Percentiles rank a stretch among this genome's conserved stretches.
These are phyloP conservation scores for Lactarius deliciosus DNA, from an alignment of 768 basidiomycete species.

Conservation along the genomic window DNA sequence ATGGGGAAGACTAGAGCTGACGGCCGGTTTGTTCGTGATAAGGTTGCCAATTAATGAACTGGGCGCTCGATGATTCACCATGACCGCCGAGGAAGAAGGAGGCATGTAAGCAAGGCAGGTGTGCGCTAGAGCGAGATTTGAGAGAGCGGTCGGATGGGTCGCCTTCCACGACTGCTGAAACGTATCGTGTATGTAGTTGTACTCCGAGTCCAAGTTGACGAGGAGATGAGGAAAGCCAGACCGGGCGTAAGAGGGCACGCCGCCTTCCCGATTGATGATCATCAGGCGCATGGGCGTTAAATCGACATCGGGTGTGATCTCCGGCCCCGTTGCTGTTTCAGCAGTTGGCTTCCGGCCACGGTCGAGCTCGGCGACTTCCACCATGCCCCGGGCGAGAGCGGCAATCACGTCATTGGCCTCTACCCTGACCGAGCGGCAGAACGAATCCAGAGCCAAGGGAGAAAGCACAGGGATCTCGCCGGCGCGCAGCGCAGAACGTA, in stretches of 20 bases:
- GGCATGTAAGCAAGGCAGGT: slow-evolving; percentile 93
- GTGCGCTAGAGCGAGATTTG: slow-evolving; percentile 81
- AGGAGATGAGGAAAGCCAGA: slow-evolving; percentile 92
- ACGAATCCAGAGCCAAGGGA: slow-evolving; percentile 90
- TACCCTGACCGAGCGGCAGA: slow-evolving; percentile 81
- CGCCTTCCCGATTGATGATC: slow-evolving; percentile 96
- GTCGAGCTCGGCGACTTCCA: slow-evolving; percentile 51
- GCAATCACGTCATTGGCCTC: slow-evolving; percentile 86
- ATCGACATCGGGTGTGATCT: slow-evolving; percentile 58
- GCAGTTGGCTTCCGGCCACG: slow-evolving; percentile 39
- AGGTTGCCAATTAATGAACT: slow-evolving; percentile 95
- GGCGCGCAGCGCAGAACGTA: slow-evolving; percentile 84
- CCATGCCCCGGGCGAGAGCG: slow-evolving; percentile 86
- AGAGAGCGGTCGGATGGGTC: slow-evolving; percentile 80
- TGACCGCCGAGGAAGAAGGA: slow-evolving; percentile 85
- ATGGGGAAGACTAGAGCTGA: slow-evolving; percentile 93
- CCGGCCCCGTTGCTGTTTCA: slow-evolving; percentile 34
- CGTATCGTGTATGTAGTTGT: slow-evolving; percentile 77
- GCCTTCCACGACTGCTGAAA: slow-evolving; percentile 76
- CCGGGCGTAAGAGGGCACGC: slow-evolving; percentile 96
- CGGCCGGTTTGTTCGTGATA: slow-evolving; percentile 96
- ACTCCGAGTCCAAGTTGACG: slow-evolving; percentile 91
- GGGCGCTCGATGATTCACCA: slow-evolving; percentile 97
- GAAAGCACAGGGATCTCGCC: slow-evolving; percentile 97
- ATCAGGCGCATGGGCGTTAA: slow-evolving; percentile 93